These are phyloP conservation scores for Brettanomyces naardenensis DNA, from an alignment of 805 yeast species.

Conservation along the genomic window DNA sequence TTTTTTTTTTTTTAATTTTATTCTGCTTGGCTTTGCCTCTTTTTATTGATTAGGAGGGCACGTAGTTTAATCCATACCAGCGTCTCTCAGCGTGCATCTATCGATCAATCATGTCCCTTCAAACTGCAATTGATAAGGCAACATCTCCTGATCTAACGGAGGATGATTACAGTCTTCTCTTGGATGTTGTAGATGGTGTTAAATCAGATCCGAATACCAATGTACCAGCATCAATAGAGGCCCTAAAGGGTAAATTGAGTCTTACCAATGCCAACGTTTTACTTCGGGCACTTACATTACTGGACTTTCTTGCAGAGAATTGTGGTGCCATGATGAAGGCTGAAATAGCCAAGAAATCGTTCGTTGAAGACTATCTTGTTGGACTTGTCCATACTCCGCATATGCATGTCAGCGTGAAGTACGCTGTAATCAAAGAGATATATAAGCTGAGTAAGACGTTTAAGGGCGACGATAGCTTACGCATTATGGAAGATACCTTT, in stretches of 20 bases:
- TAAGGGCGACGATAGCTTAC: conserved; percentile 66
- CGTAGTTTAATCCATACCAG: too few species aligned
- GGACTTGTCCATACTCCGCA: conserved; percentile 43
- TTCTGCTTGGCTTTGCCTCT: too few species aligned
- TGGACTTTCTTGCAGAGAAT: conserved; percentile 63
- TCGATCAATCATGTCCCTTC: conserved; percentile 14
- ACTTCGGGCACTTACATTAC: conserved; percentile 45
- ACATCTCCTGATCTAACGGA: conserved; percentile 55
- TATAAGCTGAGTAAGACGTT: conserved; percentile 60
- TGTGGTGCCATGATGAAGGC: conserved; percentile 66
- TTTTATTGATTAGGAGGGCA: too few species aligned
- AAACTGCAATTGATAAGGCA: conserved; percentile 34
- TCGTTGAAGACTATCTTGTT: conserved; percentile 36
- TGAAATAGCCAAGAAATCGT: conserved; percentile 50
- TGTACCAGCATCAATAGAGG: conserved; percentile 36
- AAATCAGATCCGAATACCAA: conserved; percentile 53
- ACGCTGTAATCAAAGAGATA: conserved; percentile 56
- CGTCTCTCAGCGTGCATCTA: too few species aligned
- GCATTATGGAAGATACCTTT: conserved; percentile 58
- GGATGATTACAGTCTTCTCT: conserved; percentile 61
- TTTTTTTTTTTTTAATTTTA: too few species aligned
- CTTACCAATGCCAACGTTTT: conserved; percentile 58
- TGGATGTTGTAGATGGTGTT: conserved; percentile 62
- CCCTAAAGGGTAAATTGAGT: conserved; percentile 40
- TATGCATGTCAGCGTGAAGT: conserved; percentile 63